Percentiles rank a stretch among this genome's conserved stretches.
phyloP scores from a whole-genome alignment of 768 basidiomycete genomes.

The Termitomyces sp. region DNA sequence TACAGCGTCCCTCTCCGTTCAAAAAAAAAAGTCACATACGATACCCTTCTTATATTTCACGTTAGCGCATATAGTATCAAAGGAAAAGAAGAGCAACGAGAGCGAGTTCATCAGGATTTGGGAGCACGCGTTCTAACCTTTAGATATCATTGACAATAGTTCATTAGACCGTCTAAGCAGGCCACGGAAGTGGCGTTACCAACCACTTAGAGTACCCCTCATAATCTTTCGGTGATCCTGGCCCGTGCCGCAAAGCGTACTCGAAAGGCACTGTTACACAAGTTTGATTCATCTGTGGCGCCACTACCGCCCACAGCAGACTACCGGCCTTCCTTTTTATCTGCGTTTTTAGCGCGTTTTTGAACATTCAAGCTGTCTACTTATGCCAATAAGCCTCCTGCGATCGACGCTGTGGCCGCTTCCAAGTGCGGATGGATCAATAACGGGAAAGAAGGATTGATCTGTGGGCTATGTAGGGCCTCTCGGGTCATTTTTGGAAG shows the following conservation, averaged over 20 bases:
- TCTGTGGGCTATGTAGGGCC: conserved; percentile 66
- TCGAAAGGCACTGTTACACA: conserved; percentile 48
- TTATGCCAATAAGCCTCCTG: conserved; percentile 72
- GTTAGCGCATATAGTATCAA: conserved; percentile 71
- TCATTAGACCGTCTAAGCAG: neutral
- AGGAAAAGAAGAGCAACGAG: conserved; percentile 39
- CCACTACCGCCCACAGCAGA: conserved; percentile 36
- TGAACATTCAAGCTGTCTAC: conserved; percentile 77
- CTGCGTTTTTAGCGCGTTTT: conserved; percentile 71
- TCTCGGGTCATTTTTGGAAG: conserved; percentile 74
- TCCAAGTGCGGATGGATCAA: conserved; percentile 84
- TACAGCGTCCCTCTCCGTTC: conserved; percentile 41
- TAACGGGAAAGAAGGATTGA: conserved; percentile 74
- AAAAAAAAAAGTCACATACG: conserved; percentile 50
- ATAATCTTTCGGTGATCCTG: conserved; percentile 62
- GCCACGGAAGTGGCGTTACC: conserved; percentile 10
- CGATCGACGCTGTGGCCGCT: conserved; percentile 76
- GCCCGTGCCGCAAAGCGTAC: conserved; percentile 59
- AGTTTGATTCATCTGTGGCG: conserved; percentile 30
- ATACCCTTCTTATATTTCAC: conserved; percentile 71
- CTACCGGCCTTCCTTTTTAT: conserved; percentile 75
- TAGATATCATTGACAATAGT: neutral
- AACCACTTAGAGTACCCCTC: conserved; percentile 60
- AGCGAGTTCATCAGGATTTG: conserved; percentile 15
- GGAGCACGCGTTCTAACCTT: conserved; percentile 7